Conservation (phyloP, 208 protist genomes). For the Trypanosomatidae sp. region DNA sequence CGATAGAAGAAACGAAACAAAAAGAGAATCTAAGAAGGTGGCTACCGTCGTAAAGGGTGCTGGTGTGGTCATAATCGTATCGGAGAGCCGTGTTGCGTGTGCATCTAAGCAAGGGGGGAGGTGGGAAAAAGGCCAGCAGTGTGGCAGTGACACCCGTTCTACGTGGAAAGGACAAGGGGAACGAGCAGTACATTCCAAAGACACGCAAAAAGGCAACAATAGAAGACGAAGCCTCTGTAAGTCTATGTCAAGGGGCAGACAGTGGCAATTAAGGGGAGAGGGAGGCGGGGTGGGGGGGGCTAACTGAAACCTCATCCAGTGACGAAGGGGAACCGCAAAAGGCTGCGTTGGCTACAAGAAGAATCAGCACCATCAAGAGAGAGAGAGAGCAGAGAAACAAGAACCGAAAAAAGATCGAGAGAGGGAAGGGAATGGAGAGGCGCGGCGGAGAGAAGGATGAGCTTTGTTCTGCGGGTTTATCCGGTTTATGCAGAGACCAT, state of each 20-base stretch:
- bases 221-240: background rate
- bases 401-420: background rate
- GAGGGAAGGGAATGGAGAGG: background rate
- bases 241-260: background rate
- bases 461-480: background rate
- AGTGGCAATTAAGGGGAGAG: background rate
- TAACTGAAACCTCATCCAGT: background rate
- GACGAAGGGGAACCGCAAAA: background rate
- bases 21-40: background rate
- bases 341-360: background rate
- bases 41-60: background rate
- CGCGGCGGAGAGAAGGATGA: background rate
- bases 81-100: background rate
- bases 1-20: background rate
- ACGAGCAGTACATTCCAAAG: background rate
- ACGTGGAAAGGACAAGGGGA: background rate
- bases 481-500: conserved; percentile 19
- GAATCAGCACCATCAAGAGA: background rate
- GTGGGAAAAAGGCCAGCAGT: background rate
- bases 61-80: background rate
- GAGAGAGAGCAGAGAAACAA: background rate
- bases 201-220: background rate
- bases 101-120: background rate
- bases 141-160: background rate
- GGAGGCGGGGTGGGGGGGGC: background rate